Evolutionary conservation across 2,329 filamentous ascomycete genomes (phyloP).

Genomic region (Monosporascus sp.): DNA sequence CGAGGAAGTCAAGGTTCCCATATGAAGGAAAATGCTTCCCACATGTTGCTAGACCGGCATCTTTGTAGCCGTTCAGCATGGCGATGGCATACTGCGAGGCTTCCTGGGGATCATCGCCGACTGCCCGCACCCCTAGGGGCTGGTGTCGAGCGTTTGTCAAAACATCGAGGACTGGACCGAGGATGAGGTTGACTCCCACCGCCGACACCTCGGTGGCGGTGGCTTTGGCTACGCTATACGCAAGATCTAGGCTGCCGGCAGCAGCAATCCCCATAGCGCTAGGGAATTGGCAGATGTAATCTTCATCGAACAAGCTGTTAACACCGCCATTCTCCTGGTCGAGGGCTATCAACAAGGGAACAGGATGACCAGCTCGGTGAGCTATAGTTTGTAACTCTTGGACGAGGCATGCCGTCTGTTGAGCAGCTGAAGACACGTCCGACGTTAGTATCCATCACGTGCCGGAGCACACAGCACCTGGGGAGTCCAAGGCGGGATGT

Average conservation of each 20-base stretch:
- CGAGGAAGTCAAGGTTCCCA: conserved; percentile 88
- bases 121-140: conserved; percentile 81
- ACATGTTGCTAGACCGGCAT: conserved; percentile 81
- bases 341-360: conserved; percentile 82
- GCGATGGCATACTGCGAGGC: conserved; percentile 89
- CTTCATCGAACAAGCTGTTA: conserved; percentile 93
- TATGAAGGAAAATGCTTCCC: conserved; percentile 97
- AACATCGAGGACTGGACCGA: conserved; percentile 90
- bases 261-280: conserved; percentile 97
- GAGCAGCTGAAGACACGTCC: conserved; percentile 59
- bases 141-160: conserved; percentile 90
- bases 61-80: conserved; percentile 86
- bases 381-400: conserved; percentile 91
- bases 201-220: conserved; percentile 89
- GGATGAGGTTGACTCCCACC: conserved; percentile 91
- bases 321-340: conserved; percentile 98
- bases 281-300: conserved; percentile 93
- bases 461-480: not conserved
- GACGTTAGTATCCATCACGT: conserved; percentile 26
- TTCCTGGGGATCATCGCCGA: conserved; percentile 90
- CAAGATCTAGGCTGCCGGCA: conserved; percentile 76
- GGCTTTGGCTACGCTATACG: conserved; percentile 86
- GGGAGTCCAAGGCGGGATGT: conserved; percentile 3
- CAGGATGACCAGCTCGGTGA: conserved; percentile 80
- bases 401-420: conserved; percentile 82